Evolutionary conservation across 2,329 filamentous ascomycete species (phyloP), one percentile per base, ranked within the genome.

Genomic region (Zasmidium cellare): DNA sequence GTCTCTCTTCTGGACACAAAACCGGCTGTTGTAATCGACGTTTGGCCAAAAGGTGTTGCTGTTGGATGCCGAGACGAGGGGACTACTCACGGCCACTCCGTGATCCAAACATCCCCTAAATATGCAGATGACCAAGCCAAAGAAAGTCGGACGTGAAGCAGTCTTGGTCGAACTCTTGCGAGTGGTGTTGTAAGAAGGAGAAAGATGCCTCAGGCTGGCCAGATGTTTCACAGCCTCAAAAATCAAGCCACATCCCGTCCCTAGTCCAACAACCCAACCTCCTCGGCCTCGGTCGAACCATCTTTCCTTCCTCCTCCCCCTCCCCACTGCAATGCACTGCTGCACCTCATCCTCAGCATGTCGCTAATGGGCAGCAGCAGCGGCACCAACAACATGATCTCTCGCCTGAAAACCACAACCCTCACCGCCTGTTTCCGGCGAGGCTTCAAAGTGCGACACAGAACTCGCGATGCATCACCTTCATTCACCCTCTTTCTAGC

Each of bases 401-500:
- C 7, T 3, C 7, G 35, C 7, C n/a, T 41, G 7, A 41, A 41
- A n/a, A 9, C 35, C 11, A 41, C 7, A 6, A 14, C 25, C 25
- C 25, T 28, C 25, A 28, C 25, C 25, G 25, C 25, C 25, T 45
- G 12, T 41, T 47, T 53, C 14, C 41, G 44, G 35, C 51, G 51
- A 9, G 41, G 44, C 38, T 53, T 53, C 31, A 53, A 45, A 25
- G 51, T 53, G 7, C 20, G 41, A 7, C 51, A 53, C 14, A 53
- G 45, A 18, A 19, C 51, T 12, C 51, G 24, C 16, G 41, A 53
- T 11, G 14, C 51, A 2, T 6, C 14, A 5, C 25, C 16, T 22
- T 25, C 22, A 22, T 53, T 53, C 45, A n/a, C 53, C n/a, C 47
- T 51, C 9, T 45, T 58, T 38, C 38, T 51, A 12, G 51, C 49